These are phyloP conservation scores for Peltaster fructicola DNA, from an alignment of 2,329 filamentous ascomycete genomes.

Conservation along the genomic window DNA sequence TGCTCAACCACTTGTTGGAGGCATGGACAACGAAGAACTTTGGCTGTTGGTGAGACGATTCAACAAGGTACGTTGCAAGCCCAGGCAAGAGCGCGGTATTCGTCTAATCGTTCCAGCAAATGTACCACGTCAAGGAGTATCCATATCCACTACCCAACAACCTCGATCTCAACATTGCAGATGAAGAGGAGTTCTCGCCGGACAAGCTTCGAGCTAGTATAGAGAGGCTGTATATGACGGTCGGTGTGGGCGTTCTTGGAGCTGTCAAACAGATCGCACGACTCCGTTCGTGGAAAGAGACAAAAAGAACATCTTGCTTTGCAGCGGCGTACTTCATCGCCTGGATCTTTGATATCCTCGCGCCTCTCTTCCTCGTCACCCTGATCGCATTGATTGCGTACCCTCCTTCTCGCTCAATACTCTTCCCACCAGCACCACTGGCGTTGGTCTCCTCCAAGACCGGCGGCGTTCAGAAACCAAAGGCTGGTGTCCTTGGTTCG, in stretches of 20 bases:
- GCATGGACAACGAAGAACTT: slow-evolving; percentile 53
- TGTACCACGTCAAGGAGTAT: slow-evolving; percentile 54
- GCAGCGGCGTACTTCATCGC: slow-evolving; percentile 43
- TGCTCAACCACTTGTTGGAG: slow-evolving; percentile 43
- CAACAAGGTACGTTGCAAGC: slow-evolving; percentile 41
- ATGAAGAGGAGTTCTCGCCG: slow-evolving; percentile 70
- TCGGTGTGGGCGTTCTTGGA: slow-evolving; percentile 48
- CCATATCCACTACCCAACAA: slow-evolving; percentile 42
- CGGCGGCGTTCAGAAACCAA: slow-evolving; percentile 61
- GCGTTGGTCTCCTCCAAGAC: slow-evolving; percentile 52
- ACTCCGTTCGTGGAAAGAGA: slow-evolving; percentile 64
- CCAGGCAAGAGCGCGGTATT: too few species aligned
- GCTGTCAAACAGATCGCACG: slow-evolving; percentile 58
- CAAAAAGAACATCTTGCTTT: slow-evolving; percentile 48
- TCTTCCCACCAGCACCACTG: slow-evolving; percentile 65
- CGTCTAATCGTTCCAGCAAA: slow-evolving; percentile 33
- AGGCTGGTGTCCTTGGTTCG: slow-evolving; percentile 57
- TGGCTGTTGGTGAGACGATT: slow-evolving; percentile 58
- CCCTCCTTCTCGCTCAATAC: slow-evolving; percentile 39
- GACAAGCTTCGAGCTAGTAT: slow-evolving; percentile 65
- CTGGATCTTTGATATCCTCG: slow-evolving; percentile 56
- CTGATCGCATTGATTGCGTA: slow-evolving; percentile 49
- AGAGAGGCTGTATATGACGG: slow-evolving; percentile 67
- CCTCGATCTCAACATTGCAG: slow-evolving; percentile 63
- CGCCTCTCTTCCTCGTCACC: slow-evolving; percentile 41